Percentiles rank a stretch among this genome's conserved stretches.
phyloP scores from a whole-genome alignment of 495 filamentous ascomycete genomes.

The Penicillium maclennaniae region DNA sequence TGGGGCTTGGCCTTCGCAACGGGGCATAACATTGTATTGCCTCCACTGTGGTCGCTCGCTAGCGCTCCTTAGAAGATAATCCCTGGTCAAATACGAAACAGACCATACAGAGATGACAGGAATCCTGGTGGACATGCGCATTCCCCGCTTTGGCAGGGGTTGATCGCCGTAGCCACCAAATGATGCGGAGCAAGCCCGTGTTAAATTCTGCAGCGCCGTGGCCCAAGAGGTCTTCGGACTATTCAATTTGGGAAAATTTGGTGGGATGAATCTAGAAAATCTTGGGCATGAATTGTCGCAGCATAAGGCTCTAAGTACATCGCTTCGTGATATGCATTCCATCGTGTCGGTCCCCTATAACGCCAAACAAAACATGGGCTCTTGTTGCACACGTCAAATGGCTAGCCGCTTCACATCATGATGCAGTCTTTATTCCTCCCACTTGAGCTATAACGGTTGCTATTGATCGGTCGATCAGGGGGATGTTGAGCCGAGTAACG shows the following conservation, averaged over 20 bases:
- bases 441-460: slow-evolving; percentile 23
- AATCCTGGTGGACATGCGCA: too few relatives aligned
- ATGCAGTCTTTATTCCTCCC: slow-evolving; percentile 37
- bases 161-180: too few relatives aligned
- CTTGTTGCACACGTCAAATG: not conserved
- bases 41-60: not conserved
- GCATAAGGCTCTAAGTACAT: slow-evolving; percentile 9
- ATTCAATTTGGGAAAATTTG: not conserved
- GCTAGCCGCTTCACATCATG: slow-evolving; percentile 36
- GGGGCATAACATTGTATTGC: too few relatives aligned
- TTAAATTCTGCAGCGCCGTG: slow-evolving; percentile 14
- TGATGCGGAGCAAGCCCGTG: slow-evolving; percentile 16
- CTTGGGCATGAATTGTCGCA: not conserved
- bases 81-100: too few relatives aligned
- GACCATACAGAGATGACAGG: too few relatives aligned
- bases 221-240: not conserved
- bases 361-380: not conserved
- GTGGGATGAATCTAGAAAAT: not conserved
- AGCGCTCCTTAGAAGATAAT: too few relatives aligned
- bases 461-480: slow-evolving; percentile 5
- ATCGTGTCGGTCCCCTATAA: slow-evolving; percentile 11
- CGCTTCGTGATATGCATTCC: slow-evolving; percentile 19
- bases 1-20: too few relatives aligned
- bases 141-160: too few relatives aligned
- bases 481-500: slow-evolving; percentile 4